Evolutionary conservation across 768 basidiomycete species (phyloP).

Genomic region (Filobasidium floriforme): DNA sequence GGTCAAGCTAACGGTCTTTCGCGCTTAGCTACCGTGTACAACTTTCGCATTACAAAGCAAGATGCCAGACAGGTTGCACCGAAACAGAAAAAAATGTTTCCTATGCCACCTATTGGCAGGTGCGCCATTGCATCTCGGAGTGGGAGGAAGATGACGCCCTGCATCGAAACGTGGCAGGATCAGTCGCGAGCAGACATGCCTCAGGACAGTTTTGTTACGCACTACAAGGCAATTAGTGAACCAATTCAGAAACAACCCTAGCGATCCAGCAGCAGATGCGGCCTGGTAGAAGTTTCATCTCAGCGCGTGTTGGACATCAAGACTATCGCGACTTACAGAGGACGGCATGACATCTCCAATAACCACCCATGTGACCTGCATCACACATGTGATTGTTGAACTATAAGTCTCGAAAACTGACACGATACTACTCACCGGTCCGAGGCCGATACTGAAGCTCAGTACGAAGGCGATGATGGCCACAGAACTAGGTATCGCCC

Average conservation of each 20-base stretch:
- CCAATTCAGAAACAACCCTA: conserved; percentile 61
- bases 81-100: conserved; percentile 10
- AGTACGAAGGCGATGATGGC: conserved; percentile 69
- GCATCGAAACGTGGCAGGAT: not conserved
- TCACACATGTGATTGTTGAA: not conserved
- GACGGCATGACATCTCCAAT: conserved; percentile 78
- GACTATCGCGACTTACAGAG: conserved; percentile 50
- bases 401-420: too few relatives aligned
- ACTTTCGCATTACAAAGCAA: not conserved
- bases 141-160: conserved; percentile 67
- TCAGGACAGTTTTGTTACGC: not conserved
- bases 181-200: not conserved
- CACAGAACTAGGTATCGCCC: conserved; percentile 57
- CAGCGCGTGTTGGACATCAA: not conserved
- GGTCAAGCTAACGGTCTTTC: not conserved
- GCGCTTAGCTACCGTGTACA: not conserved
- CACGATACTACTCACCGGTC: conserved; percentile 56
- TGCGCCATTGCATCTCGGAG: conserved; percentile 58
- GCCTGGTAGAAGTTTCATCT: conserved; percentile 49
- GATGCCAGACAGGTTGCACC: not conserved
- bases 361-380: conserved; percentile 61
- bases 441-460: conserved; percentile 83
- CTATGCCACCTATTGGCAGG: conserved; percentile 1
- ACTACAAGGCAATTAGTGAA: conserved; percentile 30
- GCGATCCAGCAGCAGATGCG: conserved; percentile 66